A percentile compares a stretch with the other conserved stretches of the same genome.
Evolutionary conservation across 345 rosid genomes (phyloP).

Genomic region (Odontarrhena argentea): DNA sequence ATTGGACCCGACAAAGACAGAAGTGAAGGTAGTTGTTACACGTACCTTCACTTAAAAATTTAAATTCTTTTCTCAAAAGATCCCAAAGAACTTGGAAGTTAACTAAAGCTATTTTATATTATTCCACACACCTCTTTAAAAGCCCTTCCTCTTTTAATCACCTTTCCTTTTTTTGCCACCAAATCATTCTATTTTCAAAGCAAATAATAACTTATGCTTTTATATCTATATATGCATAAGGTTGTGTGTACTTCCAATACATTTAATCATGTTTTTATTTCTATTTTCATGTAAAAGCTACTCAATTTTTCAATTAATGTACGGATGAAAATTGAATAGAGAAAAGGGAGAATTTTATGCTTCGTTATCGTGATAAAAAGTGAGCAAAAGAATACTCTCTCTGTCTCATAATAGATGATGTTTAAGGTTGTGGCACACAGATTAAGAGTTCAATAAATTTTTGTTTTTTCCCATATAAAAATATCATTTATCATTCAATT

Average conservation of each 20-base stretch:
- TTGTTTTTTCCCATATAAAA: too few relatives aligned
- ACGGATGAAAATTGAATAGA: neutral
- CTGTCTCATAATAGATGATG: too few relatives aligned
- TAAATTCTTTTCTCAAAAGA: conserved; percentile 22
- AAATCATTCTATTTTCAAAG: neutral
- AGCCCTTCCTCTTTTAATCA: neutral
- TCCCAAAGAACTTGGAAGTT: conserved; percentile 39
- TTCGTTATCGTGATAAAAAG: conserved; percentile 31
- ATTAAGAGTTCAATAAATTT: too few relatives aligned
- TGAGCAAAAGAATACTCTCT: neutral
- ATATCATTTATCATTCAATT: too few relatives aligned
- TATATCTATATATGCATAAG: too few relatives aligned
- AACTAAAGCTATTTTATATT: conserved; percentile 15
- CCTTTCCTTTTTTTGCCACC: neutral
- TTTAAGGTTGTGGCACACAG: too few relatives aligned
- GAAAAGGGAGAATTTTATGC: conserved; percentile 14
- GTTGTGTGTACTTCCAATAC: neutral
- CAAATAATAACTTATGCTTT: neutral
- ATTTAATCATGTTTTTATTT: neutral
- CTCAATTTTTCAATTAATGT: neutral
- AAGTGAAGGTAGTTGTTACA: conserved; percentile 42
- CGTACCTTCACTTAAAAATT: conserved; percentile 22
- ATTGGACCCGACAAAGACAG: conserved; percentile 37
- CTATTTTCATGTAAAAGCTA: neutral
- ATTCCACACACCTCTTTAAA: conserved; percentile 33